Evolutionary conservation across 352 stramenopile genomes (phyloP).

Genomic region (Globisporangium polare): DNA sequence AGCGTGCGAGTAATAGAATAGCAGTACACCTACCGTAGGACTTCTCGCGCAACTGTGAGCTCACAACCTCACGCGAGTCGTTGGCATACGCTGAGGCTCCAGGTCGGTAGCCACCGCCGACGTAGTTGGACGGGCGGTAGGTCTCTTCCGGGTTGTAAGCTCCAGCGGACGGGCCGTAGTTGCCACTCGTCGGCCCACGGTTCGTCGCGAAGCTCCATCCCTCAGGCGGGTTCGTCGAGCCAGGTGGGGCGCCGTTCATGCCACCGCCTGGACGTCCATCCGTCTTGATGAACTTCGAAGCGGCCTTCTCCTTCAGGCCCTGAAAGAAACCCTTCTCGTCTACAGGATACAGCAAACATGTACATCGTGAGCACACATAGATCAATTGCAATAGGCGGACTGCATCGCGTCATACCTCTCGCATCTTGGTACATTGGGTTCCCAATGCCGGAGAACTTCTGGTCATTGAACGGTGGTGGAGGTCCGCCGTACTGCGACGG

Average conservation of each 20-base stretch:
- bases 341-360: conserved; percentile 7
- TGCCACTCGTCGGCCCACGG: conserved; percentile 70
- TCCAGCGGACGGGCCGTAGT: conserved; percentile 43
- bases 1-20: neutral
- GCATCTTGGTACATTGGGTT: conserved; percentile 95
- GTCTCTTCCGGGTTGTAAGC: conserved; percentile 82
- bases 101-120: conserved; percentile 45
- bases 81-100: conserved; percentile 32
- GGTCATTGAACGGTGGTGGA: conserved; percentile 54
- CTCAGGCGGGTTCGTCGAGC: conserved; percentile 64
- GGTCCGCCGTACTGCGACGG: conserved; percentile 38
- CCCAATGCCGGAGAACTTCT: conserved; percentile 91
- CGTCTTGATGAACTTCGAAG: conserved; percentile 71
- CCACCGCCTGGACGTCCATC: conserved; percentile 44
- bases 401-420: conserved; percentile 30
- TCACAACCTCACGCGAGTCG: conserved; percentile 59
- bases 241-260: conserved; percentile 56
- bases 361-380: neutral
- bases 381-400: neutral
- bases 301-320: conserved; percentile 80
- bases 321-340: conserved; percentile 88
- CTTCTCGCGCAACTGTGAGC: conserved; percentile 69
- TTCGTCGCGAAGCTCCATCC: conserved; percentile 86
- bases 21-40: conserved; percentile 49
- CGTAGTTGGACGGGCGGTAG: conserved; percentile 55